Percentiles rank a stretch among this genome's conserved stretches.
Conservation (phyloP, 179 eudicot genomes). For the Spinacia oleracea region DNA sequence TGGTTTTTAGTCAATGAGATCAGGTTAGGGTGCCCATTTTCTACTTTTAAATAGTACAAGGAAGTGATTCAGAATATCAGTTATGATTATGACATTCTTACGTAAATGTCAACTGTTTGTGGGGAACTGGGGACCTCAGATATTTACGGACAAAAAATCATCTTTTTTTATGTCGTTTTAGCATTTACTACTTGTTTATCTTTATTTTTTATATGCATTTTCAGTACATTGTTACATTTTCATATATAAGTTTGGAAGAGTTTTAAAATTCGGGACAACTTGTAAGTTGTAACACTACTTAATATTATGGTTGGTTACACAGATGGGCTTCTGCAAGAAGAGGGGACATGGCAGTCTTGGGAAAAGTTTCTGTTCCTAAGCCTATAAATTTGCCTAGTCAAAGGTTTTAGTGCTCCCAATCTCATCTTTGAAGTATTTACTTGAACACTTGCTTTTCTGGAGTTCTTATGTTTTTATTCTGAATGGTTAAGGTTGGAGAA, state of each 20-base stretch:
- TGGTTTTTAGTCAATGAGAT: neutral
- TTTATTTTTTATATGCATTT: neutral
- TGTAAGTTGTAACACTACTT: neutral
- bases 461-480: conserved; percentile 26
- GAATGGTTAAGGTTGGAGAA: conserved; percentile 81
- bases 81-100: neutral
- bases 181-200: neutral
- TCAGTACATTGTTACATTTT: neutral
- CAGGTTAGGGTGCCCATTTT: neutral
- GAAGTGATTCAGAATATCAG: neutral
- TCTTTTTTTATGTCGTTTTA: neutral
- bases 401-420: conserved; percentile 45
- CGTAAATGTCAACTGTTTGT: neutral
- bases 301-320: conserved; percentile 24
- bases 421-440: conserved; percentile 12
- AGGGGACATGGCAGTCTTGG: conserved; percentile 94
- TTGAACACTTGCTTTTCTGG: conserved; percentile 20
- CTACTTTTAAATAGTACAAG: no score
- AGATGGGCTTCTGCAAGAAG: conserved; percentile 91
- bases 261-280: neutral
- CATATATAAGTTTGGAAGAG: neutral
- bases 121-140: no score
- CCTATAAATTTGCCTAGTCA: conserved; percentile 97
- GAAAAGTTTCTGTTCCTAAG: conserved; percentile 96
- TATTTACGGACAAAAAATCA: no score